Evolutionary conservation across 2,329 filamentous ascomycete species (phyloP), one percentile per base, ranked within the genome.

Genomic region (Helotiales sp.): DNA sequence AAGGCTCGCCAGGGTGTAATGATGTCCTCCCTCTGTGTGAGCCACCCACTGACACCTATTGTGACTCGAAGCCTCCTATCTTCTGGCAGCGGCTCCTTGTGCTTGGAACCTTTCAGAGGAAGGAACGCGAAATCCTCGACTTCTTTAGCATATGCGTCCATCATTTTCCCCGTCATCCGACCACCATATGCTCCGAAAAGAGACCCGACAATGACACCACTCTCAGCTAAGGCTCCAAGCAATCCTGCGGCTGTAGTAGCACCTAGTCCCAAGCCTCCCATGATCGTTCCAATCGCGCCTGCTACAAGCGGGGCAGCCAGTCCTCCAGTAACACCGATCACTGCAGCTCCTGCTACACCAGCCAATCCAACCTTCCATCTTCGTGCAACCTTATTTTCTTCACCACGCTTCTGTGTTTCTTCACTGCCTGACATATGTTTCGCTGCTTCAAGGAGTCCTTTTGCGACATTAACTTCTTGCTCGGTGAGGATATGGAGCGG

Each of bases 351-450:
- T 0, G 91, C 92, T 0, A 96, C 91, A 8, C 89, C 90, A 0
- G 93, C 93, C 25, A 97, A 79, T 0, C 93, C 91, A 19, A 97
- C 91, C 71, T 96, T 97, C 90, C 91, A 96, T 71, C 89, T 89
- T 8, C 92, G 80, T 19, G 84, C 80, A 8, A 81, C 75, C 64
- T 89, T 85, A 54, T 88, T 89, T 58, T 90, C 82, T 62, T 93
- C 86, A 13, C 82, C 82, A 54, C 88, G 85, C 70, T 89, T 89
- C 68, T 88, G 84, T 0, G 86, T 86, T 70, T 95, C 91, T 44
- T 88, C 81, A 36, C 88, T 85, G 1, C 82, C 81, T 0, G 83
- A 83, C 69, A 91, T 83, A 22, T 86, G 81, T 63, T 88, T 82
- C n/a, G 90, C 89, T 33, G 89, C 86, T 65, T 88, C 83, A 0